A percentile compares a stretch with the other conserved stretches of the same genome.
phyloP scores from a whole-genome alignment of 805 yeast genomes.

The Monosporozyma servazzii region DNA sequence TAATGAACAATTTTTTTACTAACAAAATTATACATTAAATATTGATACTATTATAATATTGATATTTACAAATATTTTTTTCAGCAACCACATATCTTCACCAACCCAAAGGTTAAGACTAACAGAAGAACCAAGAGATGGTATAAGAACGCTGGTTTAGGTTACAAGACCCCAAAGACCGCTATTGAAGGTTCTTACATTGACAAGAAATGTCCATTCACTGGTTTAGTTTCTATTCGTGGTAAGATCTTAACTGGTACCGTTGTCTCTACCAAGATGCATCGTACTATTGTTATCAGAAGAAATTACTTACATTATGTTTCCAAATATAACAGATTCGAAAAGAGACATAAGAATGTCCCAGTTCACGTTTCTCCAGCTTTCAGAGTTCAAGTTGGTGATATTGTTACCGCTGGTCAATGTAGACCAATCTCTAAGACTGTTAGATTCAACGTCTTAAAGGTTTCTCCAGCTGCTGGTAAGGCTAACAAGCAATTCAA shows the following conservation, averaged over 20 bases:
- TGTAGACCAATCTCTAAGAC: constrained; percentile 99
- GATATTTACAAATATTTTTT: neutral
- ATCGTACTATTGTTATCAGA: constrained; percentile 99
- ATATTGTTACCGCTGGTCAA: constrained; percentile 98
- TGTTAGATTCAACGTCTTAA: constrained; percentile 98
- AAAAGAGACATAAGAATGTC: constrained; percentile 99
- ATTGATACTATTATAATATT: neutral
- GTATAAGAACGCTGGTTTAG: constrained; percentile 99
- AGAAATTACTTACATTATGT: constrained; percentile 99
- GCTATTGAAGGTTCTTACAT: constrained; percentile 98
- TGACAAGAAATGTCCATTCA: constrained; percentile 99
- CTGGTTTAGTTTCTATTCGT: constrained; percentile 94
- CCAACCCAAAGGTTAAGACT: constrained; percentile 99
- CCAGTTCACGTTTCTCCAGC: constrained; percentile 99
- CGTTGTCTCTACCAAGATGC: constrained; percentile 99
- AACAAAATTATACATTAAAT: neutral
- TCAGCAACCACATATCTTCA: constrained; percentile 99
- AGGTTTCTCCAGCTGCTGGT: constrained; percentile 83
- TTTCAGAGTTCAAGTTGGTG: constrained; percentile 99
- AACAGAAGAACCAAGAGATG: constrained; percentile 99
- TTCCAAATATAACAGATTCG: constrained; percentile 99
- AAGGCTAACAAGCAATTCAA: constrained; percentile 88
- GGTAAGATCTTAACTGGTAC: constrained; percentile 99
- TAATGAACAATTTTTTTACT: no score
- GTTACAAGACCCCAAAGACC: constrained; percentile 99